Percentiles rank a stretch among this genome's conserved stretches.
Conservation (phyloP, 495 filamentous ascomycete species). For the Oidiodendron maius region DNA sequence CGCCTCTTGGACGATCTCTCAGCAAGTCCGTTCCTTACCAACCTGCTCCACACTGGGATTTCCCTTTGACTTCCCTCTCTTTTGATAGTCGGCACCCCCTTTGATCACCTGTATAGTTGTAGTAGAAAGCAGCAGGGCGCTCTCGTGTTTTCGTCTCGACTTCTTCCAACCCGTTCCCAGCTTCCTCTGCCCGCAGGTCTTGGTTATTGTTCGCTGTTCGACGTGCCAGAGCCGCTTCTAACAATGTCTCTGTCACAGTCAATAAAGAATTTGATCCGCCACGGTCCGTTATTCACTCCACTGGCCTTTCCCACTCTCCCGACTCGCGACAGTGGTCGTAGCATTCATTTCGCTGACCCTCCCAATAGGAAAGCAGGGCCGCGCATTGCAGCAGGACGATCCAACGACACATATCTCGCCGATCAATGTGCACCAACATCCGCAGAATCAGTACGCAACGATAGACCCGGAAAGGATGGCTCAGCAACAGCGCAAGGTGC, state of each 20-base stretch:
- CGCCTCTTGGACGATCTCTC: too few relatives aligned
- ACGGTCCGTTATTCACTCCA: slow-evolving; percentile 47
- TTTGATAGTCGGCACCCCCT: too few relatives aligned
- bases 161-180: slow-evolving; percentile 2
- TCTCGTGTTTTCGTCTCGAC: not conserved
- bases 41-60: too few relatives aligned
- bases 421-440: slow-evolving; percentile 52
- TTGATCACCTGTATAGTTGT: too few relatives aligned
- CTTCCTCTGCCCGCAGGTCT: not conserved
- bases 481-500: slow-evolving; percentile 42
- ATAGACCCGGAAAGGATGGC: slow-evolving; percentile 43
- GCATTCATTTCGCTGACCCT: slow-evolving; percentile 5
- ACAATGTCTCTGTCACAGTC: slow-evolving; percentile 49
- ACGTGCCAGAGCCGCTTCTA: slow-evolving; percentile 8
- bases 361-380: slow-evolving; percentile 71
- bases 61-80: too few relatives aligned
- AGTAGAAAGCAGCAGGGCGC: not conserved
- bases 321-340: not conserved
- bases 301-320: slow-evolving; percentile 1
- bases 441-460: slow-evolving; percentile 48
- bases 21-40: too few relatives aligned
- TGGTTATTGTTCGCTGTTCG: not conserved
- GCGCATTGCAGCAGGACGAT: slow-evolving; percentile 53
- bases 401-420: slow-evolving; percentile 63
- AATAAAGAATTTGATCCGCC: slow-evolving; percentile 96